phyloP scores from a whole-genome alignment of 768 basidiomycete species.

The Cyathus striatus region DNA sequence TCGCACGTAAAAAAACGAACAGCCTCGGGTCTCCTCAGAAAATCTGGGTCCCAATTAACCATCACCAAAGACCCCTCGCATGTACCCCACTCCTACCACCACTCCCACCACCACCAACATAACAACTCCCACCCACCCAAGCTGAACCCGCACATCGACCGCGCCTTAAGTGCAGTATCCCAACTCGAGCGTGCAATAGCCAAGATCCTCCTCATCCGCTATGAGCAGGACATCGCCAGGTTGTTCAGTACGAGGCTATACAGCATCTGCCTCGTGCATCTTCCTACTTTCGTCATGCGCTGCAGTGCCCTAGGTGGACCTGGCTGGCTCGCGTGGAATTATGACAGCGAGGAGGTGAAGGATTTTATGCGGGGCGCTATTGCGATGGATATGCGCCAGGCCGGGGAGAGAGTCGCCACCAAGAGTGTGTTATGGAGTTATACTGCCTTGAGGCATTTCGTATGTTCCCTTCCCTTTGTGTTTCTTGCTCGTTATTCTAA shows the following conservation, averaged over 20 bases:
- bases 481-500: slow-evolving; percentile 7
- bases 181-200: slow-evolving; percentile 67
- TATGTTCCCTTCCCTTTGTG: slow-evolving; percentile 26
- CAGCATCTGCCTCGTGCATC: slow-evolving; percentile 55
- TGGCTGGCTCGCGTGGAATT: slow-evolving; percentile 64
- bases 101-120: no score
- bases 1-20: slow-evolving; percentile 70
- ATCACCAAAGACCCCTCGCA: no score
- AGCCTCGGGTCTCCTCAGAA: slow-evolving; percentile 42
- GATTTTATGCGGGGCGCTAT: slow-evolving; percentile 69
- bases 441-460: slow-evolving; percentile 72
- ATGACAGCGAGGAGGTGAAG: slow-evolving; percentile 65
- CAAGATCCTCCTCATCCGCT: slow-evolving; percentile 61
- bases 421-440: slow-evolving; percentile 80
- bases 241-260: slow-evolving; percentile 70
- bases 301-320: slow-evolving; percentile 58
- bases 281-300: slow-evolving; percentile 66
- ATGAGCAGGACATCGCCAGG: slow-evolving; percentile 70
- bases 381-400: slow-evolving; percentile 74
- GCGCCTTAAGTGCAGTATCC: slow-evolving; percentile 55
- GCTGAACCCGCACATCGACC: slow-evolving; percentile 45
- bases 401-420: slow-evolving; percentile 73
- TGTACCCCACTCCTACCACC: no score
- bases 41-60: slow-evolving; percentile 28
- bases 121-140: slow-evolving; percentile 23